Base-by-base conservation (phyloP, 495 filamentous ascomycete genomes). In the Daldinia grandis region DNA sequence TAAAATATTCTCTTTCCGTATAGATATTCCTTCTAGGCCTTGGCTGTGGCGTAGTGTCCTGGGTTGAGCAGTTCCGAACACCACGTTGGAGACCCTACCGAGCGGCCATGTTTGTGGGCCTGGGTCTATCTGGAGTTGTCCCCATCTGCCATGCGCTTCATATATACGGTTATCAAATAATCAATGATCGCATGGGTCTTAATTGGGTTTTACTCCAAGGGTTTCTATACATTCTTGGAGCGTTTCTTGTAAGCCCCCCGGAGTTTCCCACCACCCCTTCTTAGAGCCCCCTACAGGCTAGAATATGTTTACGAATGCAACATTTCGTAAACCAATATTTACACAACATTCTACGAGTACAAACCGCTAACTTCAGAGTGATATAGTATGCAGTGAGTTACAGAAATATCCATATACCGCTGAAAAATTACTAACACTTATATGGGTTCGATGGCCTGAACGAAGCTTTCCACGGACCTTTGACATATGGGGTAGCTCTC, bases 21-120 rank as follows among this genome's bases (percentile, higher is more conserved):
- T 55, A 94, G 91, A 98, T 98, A 68, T 89, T 84, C 50, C 82
- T 88, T 38, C 83, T 97, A 53, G 94, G 91, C 6, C 68, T 90
- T 12, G 90, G 88, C 58, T 97, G 93, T 66, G 84, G 90, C 8
- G 74, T 85, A 30, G 92, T 95, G 10, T 93, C 91, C 25, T 85
- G 93, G 73, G 80, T 92, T 33, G 92, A 95, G 9, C 84, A 83
- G 58, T 97, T 98, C 79, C 87, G 95, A 37, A 92, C 92, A 0
- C 91, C 95, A 5, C 81, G 81, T 21, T 95, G 90, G 88, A 85
- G 95, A 14, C 92, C 93, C 14, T 93, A 96, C 77, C 89, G 95
- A 42, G 93, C 96, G 9, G 81, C 85, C 60, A 97, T 98, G 93
- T 99, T 98, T 78, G 90, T 97, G 42, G 87, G 86, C 27, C 91